Conservation (phyloP, 306 rosid species). For the Geum urbanum region DNA sequence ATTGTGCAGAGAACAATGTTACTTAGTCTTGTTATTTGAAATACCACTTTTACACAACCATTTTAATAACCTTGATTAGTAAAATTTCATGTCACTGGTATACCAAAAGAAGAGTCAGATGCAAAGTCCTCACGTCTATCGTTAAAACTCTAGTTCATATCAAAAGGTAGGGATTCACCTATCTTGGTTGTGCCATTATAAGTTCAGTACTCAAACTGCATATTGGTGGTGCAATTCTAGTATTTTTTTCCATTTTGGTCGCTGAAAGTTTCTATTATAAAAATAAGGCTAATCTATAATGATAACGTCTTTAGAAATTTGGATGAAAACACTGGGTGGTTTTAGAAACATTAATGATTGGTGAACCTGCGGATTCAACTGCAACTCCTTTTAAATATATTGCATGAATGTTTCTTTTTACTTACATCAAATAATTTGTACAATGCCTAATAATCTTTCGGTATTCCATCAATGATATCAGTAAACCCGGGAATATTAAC, state of each 20-base stretch:
- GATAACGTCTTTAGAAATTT: too few relatives aligned
- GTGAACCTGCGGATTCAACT: not conserved
- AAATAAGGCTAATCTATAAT: not conserved
- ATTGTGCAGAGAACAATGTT: not conserved
- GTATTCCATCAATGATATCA: not conserved
- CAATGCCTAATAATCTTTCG: not conserved
- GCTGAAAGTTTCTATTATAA: not conserved
- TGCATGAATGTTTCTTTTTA: not conserved
- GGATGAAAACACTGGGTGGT: not conserved
- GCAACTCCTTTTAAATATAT: not conserved
- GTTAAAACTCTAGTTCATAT: not conserved
- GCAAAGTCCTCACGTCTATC: not conserved
- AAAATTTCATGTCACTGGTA: not conserved
- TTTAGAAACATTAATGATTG: not conserved
- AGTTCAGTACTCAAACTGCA: not conserved
- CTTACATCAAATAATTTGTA: not conserved
- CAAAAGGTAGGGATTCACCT: not conserved
- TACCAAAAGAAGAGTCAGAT: not conserved
- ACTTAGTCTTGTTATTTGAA: not conserved
- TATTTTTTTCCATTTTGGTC: not conserved
- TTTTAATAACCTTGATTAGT: not conserved
- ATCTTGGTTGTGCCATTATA: too few relatives aligned
- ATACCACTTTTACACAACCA: not conserved
- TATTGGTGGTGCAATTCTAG: not conserved
- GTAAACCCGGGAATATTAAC: not conserved